Conservation (phyloP, 805 yeast genomes). For the Nakazawaea ambrosiae region DNA sequence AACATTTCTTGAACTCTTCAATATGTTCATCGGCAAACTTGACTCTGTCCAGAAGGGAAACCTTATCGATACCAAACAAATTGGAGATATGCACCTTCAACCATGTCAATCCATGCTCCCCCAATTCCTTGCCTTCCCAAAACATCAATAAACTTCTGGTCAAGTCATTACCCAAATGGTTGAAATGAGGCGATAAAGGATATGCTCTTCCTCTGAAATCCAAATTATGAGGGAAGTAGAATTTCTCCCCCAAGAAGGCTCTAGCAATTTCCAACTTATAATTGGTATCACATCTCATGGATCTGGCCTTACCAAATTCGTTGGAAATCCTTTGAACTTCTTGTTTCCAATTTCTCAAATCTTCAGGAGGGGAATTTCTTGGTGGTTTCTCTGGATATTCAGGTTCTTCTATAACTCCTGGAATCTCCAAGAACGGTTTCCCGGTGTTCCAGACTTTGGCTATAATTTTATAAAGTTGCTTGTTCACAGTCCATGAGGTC, state of each 20-base stretch:
- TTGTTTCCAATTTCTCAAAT: constrained; percentile 60
- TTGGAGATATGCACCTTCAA: constrained; percentile 70
- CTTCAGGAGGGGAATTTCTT: constrained; percentile 64
- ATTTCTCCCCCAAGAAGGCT: constrained; percentile 75
- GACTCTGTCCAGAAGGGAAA: constrained; percentile 57
- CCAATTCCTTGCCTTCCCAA: constrained; percentile 71
- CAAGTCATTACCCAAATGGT: constrained; percentile 75
- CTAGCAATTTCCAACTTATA: constrained; percentile 94
- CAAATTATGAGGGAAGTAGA: constrained; percentile 73
- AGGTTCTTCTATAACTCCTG: constrained; percentile 40
- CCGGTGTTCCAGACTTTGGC: constrained; percentile 86
- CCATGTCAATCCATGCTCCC: constrained; percentile 63
- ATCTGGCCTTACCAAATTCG: constrained; percentile 61
- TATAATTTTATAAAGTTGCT: constrained; percentile 57
- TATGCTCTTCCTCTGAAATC: constrained; percentile 84
- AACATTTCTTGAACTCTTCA: constrained; percentile 49
- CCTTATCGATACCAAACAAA: constrained; percentile 69
- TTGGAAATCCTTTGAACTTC: constrained; percentile 49
- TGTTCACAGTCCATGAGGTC: constrained; percentile 91
- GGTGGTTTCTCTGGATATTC: constrained; percentile 45
- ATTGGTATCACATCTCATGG: constrained; percentile 89
- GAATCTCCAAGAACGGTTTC: constrained; percentile 62
- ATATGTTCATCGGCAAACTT: constrained; percentile 51
- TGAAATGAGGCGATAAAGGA: constrained; percentile 74
- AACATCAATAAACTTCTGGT: constrained; percentile 64